Evolutionary conservation across 495 filamentous ascomycete species (phyloP), one percentile per base, ranked within the genome.

Genomic region (Penicillium argentinense): DNA sequence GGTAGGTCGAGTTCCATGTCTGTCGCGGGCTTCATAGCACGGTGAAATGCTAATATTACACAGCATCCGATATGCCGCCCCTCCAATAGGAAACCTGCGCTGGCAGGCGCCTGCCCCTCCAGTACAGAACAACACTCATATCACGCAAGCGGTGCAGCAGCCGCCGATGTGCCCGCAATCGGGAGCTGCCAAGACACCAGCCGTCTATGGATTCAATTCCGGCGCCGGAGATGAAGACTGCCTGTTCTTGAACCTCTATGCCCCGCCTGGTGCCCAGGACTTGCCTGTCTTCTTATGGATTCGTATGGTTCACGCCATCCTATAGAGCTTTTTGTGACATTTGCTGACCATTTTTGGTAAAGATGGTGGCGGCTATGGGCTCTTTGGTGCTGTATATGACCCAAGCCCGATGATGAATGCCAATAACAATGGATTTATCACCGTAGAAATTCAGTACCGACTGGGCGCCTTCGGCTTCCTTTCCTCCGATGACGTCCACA

Each of bases 231-330:
- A 51, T 12, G 86, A 90, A 55, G 85, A 90, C 50, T 90, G 86
- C 51, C 73, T 90, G 3, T 87, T 82, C 44, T 66, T 80, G 19
- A 81, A 87, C 53, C 74, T 89, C 5, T 88, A 79, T 64, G 74
- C 82, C 2, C 83, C 83, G 1, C 58, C 78, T 0, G 75, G 74
- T 41, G 78, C 80, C 3, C 24, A 29, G 30, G 44, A 39, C 26
- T 19, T 43, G n/a, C 38, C 39, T 16, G 34, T 45, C 7, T 19
- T 52, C 5, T 17, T 52, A 7, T 52, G 49, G 49, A 52, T 52
- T 25, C 49, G 49, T 52, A 38, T 42, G 49, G 40, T 19, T 9
- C n/a, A 42, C 0, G 16, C 24, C 11, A 16, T 19, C 12, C 24
- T n/a, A n/a, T n/a, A 4, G n/a, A 26, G 23, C 22, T 11, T 22